These are phyloP conservation scores for Pezicula carpinea DNA, from an alignment of 2,329 filamentous ascomycete species.

Conservation along the genomic window DNA sequence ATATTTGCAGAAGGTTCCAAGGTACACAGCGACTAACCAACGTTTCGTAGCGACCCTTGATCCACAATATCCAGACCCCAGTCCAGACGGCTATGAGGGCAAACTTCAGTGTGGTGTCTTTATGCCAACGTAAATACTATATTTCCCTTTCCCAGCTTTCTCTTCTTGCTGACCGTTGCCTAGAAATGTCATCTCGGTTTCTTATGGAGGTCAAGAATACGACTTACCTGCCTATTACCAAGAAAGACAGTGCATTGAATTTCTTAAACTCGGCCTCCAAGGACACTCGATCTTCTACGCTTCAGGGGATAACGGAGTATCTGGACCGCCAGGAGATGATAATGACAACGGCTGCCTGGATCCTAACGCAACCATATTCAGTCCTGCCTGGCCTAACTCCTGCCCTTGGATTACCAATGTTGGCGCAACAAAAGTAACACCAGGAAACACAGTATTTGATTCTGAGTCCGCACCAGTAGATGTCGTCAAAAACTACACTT, in stretches of 20 bases:
- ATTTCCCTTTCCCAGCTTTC: too few relatives aligned
- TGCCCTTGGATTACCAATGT: slow-evolving; percentile 29
- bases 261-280: slow-evolving; percentile 6
- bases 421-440: slow-evolving; percentile 15
- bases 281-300: slow-evolving; percentile 4
- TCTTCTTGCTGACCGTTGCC: slow-evolving; percentile 16
- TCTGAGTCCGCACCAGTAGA: slow-evolving; percentile 32
- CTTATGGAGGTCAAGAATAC: slow-evolving; percentile 35
- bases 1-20: too few relatives aligned
- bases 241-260: slow-evolving; percentile 13
- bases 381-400: slow-evolving; percentile 42
- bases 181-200: slow-evolving; percentile 39
- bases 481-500: slow-evolving; percentile 24
- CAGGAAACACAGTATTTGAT: slow-evolving; percentile 17
- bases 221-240: slow-evolving; percentile 37
- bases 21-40: too few relatives aligned
- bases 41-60: slow-evolving; percentile 25
- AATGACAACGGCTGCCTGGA: slow-evolving; percentile 30
- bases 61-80: slow-evolving; percentile 35
- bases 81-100: slow-evolving; percentile 35
- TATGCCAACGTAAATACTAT: slow-evolving; percentile 26
- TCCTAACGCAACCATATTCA: slow-evolving; percentile 46
- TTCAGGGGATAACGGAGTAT: slow-evolving; percentile 11
- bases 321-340: slow-evolving; percentile 24
- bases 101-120: slow-evolving; percentile 33